Conservation (phyloP, 2,329 filamentous ascomycete species). For the Zymoseptoria tritici region DNA sequence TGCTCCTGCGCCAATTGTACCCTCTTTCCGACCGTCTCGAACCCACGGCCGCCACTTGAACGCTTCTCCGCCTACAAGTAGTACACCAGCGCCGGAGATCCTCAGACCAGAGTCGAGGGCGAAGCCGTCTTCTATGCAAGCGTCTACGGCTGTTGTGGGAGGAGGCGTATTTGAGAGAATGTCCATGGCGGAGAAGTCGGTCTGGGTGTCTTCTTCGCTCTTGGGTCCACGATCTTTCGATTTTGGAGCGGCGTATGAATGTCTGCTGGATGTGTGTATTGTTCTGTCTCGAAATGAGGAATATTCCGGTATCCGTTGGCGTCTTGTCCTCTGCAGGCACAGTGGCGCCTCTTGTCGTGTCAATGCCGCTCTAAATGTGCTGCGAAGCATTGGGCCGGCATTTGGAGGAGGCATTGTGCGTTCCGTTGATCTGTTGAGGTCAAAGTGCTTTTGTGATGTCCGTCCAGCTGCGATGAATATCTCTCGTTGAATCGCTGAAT, state of each 20-base stretch:
- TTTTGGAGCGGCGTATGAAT: conserved; percentile 31
- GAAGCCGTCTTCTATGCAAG: conserved; percentile 77
- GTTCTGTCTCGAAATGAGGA: neutral
- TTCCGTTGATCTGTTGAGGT: neutral
- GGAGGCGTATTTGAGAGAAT: conserved; percentile 67
- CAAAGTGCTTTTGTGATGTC: no score
- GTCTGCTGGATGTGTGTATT: neutral
- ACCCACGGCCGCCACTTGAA: conserved; percentile 86
- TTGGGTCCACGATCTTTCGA: conserved; percentile 52
- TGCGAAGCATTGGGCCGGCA: neutral
- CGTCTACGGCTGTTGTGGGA: conserved; percentile 76
- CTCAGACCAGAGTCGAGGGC: conserved; percentile 73
- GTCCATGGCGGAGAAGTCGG: conserved; percentile 69
- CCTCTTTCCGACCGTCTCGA: conserved; percentile 31
- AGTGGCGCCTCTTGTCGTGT: neutral
- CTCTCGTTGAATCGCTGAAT: no score
- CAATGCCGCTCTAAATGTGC: neutral
- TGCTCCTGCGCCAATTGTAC: conserved; percentile 31
- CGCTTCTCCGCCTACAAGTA: conserved; percentile 79
- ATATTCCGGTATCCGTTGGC: neutral
- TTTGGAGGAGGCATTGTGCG: neutral
- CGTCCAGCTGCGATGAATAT: no score
- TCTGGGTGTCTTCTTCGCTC: conserved; percentile 56
- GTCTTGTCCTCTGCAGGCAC: neutral
- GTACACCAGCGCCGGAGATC: conserved; percentile 60